These are phyloP conservation scores for Trichoderma gracile DNA, from an alignment of 2,329 filamentous ascomycete genomes.

Conservation along the genomic window DNA sequence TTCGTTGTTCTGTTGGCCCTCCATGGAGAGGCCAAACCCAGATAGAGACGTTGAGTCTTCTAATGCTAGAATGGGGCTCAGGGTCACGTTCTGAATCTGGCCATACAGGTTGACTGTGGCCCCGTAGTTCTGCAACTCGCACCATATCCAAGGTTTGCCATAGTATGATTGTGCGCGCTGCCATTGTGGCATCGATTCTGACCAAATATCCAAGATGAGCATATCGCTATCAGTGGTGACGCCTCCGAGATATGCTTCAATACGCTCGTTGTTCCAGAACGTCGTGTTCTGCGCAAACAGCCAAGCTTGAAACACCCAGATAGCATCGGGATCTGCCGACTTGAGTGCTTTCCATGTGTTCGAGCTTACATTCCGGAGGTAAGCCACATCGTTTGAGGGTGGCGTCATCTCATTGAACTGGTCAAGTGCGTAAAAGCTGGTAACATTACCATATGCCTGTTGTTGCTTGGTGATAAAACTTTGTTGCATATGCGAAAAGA, in stretches of 20 bases:
- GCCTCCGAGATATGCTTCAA: slow-evolving; percentile 52
- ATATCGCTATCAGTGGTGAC: slow-evolving; percentile 47
- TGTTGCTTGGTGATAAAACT: not conserved
- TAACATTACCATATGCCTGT: not conserved
- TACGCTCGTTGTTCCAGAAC: slow-evolving; percentile 48
- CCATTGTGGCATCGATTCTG: slow-evolving; percentile 53
- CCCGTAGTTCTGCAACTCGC: slow-evolving; percentile 52
- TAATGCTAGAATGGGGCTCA: slow-evolving; percentile 40
- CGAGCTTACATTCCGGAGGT: not conserved
- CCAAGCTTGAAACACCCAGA: slow-evolving; percentile 56
- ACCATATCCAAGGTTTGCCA: slow-evolving; percentile 58
- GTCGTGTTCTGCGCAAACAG: slow-evolving; percentile 47
- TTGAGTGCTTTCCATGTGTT: not conserved
- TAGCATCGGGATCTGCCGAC: slow-evolving; percentile 37
- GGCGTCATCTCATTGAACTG: not conserved
- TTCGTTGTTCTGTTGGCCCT: not conserved
- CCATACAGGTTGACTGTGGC: slow-evolving; percentile 52
- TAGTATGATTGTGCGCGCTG: slow-evolving; percentile 50
- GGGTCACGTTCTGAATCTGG: slow-evolving; percentile 50
- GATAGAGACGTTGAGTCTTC: not conserved
- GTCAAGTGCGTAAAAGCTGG: not conserved
- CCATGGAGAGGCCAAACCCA: not conserved
- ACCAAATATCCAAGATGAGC: slow-evolving; percentile 54
- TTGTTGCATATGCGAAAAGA: not conserved
- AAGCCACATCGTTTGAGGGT: not conserved